These are phyloP conservation scores for Colletotrichum lindemuthianum DNA, from an alignment of 2,329 filamentous ascomycete genomes.

Conservation along the genomic window DNA sequence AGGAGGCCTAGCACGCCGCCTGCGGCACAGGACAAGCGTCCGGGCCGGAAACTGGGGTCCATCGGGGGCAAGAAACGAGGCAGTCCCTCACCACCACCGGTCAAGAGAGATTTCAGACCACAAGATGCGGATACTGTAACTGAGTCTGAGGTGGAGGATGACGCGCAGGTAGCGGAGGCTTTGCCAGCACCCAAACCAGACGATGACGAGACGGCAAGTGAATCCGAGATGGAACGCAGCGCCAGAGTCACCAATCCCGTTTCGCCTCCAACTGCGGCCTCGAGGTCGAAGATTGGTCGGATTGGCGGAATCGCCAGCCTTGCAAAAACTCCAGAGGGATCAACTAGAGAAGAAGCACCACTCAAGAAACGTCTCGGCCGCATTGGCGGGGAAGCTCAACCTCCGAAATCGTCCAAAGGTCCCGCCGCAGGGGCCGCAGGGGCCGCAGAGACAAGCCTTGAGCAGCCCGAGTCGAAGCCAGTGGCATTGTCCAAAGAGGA, in stretches of 20 bases:
- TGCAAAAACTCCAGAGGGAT: constrained; percentile 6
- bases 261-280: background rate
- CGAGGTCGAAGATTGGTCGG: background rate
- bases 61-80: constrained; percentile 48
- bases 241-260: no score
- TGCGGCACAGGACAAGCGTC: constrained; percentile 35
- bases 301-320: constrained; percentile 2
- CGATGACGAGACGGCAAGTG: background rate
- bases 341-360: constrained; percentile 39
- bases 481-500: constrained; percentile 52
- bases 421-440: constrained; percentile 7
- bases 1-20: constrained; percentile 13
- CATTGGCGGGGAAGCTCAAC: constrained; percentile 49
- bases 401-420: constrained; percentile 26
- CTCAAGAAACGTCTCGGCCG: constrained; percentile 51
- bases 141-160: constrained; percentile 48
- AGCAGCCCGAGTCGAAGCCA: constrained; percentile 38
- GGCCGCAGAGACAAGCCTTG: constrained; percentile 10
- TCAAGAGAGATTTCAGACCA: constrained; percentile 24
- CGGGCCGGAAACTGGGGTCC: constrained; percentile 45
- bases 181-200: constrained; percentile 5
- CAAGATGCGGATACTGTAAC: constrained; percentile 56
- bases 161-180: background rate
- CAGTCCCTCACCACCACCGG: constrained; percentile 39
- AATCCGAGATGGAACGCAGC: no score